Percentiles rank a stretch among this genome's conserved stretches.
Conservation (phyloP, 164 flowering plant genomes). For the Magnolia officinalis region DNA sequence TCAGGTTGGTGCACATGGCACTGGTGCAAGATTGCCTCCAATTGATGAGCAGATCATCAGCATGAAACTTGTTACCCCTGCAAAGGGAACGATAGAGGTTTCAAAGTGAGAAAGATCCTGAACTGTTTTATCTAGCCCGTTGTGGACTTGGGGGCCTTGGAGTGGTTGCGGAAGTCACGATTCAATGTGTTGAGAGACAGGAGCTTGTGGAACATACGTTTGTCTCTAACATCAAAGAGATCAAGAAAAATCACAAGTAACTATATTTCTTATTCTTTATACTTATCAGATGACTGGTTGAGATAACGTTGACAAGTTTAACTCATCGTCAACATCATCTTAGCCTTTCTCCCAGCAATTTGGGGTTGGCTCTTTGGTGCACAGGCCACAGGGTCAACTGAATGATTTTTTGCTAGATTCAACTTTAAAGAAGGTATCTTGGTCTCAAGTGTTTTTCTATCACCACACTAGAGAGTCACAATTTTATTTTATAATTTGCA, state of each 20-base stretch:
- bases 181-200: conserved; percentile 94
- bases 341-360: not conserved
- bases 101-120: conserved; percentile 92
- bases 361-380: not conserved
- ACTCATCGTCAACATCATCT: not conserved
- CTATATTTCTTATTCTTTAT: not conserved
- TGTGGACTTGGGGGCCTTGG: conserved; percentile 99
- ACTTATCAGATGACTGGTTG: not conserved
- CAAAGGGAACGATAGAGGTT: conserved; percentile 87
- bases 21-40: conserved; percentile 96
- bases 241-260: conserved; percentile 95
- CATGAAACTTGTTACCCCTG: conserved; percentile 96
- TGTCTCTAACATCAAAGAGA: conserved; percentile 71
- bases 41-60: conserved; percentile 95
- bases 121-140: conserved; percentile 88
- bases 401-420: not conserved
- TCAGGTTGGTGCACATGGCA: conserved; percentile 99
- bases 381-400: not conserved
- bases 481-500: conserved; percentile 24
- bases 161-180: conserved; percentile 95
- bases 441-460: not conserved
- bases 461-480: not conserved
- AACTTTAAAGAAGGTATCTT: not conserved
- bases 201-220: conserved; percentile 95
- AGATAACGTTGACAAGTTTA: not conserved